Evolutionary conservation across 2,329 filamentous ascomycete genomes (phyloP), one percentile per base, ranked within the genome.

Genomic region (Fusarium lyarnte): DNA sequence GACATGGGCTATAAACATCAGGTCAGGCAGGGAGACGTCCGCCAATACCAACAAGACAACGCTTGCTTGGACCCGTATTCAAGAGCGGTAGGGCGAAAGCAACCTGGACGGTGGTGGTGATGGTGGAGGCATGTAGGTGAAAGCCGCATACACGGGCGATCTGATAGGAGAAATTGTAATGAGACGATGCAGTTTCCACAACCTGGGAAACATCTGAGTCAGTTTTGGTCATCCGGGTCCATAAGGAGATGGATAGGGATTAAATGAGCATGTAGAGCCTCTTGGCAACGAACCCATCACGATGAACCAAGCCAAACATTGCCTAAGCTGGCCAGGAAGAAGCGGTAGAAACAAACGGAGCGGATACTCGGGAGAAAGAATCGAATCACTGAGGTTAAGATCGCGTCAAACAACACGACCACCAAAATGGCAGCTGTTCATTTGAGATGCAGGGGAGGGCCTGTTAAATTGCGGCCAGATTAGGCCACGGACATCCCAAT

Each of bases 401-500:
- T 70, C 47, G 59, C 41, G 60, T 57, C 53, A 31, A 64, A 52
- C 25, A 41, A 41, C 36, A 29, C 45, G 38, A 52, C 42, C 59
- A 73, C 70, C 52, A 71, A 72, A 55, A 52, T 43, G 63, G 60
- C n/a, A 55, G 59, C 62, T 58, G 66, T 43, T 66, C 57, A 57
- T 23, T 25, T 36, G 53, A 54, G 39, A 33, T 61, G 39, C 73
- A 74, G 62, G 74, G 73, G 65, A 46, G 49, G 58, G 59, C 73
- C 58, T 74, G 73, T 38, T 63, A 74, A 41, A 46, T 57, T 33
- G 27, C n/a, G 47, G 52, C 64, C 69, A 66, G 54, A 72, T 76
- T 77, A 63, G 69, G 66, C 51, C 35, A 65, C 21, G 38, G 55
- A 36, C 51, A 63, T 76, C 72, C 74, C 31, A 63, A 76, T 76